A percentile compares a stretch with the other conserved stretches of the same genome.
These are phyloP conservation scores for Quercus agrifolia DNA, from an alignment of 306 rosid genomes.

Conservation along the genomic window DNA sequence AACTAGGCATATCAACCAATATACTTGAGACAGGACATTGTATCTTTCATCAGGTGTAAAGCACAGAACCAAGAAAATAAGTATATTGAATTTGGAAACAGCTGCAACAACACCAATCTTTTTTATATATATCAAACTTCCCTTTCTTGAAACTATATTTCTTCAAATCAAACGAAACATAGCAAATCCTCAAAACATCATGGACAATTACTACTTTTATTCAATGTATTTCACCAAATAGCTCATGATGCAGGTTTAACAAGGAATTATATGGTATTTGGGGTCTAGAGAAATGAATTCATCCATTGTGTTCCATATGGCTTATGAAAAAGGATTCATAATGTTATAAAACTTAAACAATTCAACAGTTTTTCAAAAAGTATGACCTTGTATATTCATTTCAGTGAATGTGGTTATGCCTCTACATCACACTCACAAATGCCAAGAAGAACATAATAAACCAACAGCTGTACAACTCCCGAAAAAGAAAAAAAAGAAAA, in stretches of 20 bases:
- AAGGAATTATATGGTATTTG: background rate
- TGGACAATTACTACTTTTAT: background rate
- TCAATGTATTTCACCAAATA: background rate
- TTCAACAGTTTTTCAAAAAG: background rate
- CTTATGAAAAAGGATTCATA: background rate
- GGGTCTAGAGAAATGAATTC: background rate
- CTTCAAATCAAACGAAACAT: conserved; percentile 8
- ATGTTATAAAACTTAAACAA: background rate
- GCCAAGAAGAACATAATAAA: background rate
- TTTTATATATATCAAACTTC: background rate
- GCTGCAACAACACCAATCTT: background rate
- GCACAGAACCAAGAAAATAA: background rate
- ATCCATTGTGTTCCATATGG: no score
- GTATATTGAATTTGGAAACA: background rate
- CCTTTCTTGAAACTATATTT: conserved; percentile 12
- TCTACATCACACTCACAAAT: background rate
- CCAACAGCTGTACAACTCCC: background rate
- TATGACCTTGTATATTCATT: background rate
- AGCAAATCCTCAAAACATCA: background rate
- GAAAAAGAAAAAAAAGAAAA: no score
- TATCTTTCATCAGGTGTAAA: background rate
- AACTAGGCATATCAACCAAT: background rate
- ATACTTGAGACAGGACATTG: background rate
- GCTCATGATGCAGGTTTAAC: background rate
- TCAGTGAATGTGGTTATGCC: background rate